Conservation (phyloP, 2,329 filamentous ascomycete species). For the Xylariaceae sp. region DNA sequence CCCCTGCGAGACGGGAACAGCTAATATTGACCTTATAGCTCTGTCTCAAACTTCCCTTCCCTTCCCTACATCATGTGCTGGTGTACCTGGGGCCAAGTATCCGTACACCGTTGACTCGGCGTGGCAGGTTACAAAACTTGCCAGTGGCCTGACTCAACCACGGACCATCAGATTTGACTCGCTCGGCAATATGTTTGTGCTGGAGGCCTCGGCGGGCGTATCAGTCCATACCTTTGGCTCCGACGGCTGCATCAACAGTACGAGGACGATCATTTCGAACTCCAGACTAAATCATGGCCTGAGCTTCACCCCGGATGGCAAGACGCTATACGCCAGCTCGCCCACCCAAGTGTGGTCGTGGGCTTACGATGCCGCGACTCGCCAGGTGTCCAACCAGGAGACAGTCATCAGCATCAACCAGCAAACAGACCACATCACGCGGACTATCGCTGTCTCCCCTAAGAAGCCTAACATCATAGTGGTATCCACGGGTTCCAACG, state of each 20-base stretch:
- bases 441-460: slow-evolving; percentile 52
- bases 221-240: slow-evolving; percentile 29
- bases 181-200: slow-evolving; percentile 29
- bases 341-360: slow-evolving; percentile 49
- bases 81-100: slow-evolving; percentile 24
- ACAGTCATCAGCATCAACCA: slow-evolving; percentile 52
- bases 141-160: slow-evolving; percentile 27
- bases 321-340: slow-evolving; percentile 44
- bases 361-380: slow-evolving; percentile 48
- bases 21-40: slow-evolving; percentile 4
- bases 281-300: slow-evolving; percentile 42
- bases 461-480: slow-evolving; percentile 49
- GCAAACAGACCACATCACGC: slow-evolving; percentile 50
- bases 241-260: slow-evolving; percentile 30
- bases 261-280: slow-evolving; percentile 25
- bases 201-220: slow-evolving; percentile 30
- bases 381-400: slow-evolving; percentile 39
- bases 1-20: background rate
- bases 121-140: slow-evolving; percentile 31
- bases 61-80: slow-evolving; percentile 27
- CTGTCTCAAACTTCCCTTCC: slow-evolving; percentile 16
- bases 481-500: slow-evolving; percentile 51
- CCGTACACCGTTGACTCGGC: slow-evolving; percentile 26
- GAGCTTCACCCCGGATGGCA: slow-evolving; percentile 38
- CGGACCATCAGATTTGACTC: slow-evolving; percentile 30